Evolutionary conservation across 345 rosid genomes (phyloP).

Genomic region (Sisymbrium altissimum): DNA sequence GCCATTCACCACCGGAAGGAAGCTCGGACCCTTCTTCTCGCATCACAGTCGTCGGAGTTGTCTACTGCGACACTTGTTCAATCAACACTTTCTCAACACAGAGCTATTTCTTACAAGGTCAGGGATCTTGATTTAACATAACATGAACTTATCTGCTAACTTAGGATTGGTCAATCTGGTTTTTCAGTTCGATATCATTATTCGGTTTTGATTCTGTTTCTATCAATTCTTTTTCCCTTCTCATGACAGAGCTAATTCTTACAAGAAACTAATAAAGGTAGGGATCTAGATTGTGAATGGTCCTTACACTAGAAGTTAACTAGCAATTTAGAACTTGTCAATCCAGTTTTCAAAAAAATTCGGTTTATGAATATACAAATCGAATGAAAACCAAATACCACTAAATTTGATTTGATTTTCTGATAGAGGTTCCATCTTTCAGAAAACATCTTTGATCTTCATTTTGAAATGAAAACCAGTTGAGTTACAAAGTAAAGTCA

Average conservation of each 20-base stretch:
- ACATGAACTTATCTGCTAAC: background rate
- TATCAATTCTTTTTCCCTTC: conserved; percentile 25
- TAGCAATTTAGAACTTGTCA: background rate
- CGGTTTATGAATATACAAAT: too few relatives aligned
- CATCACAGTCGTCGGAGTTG: conserved; percentile 74
- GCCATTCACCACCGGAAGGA: conserved; percentile 20
- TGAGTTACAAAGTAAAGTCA: too few relatives aligned
- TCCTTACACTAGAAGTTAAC: background rate
- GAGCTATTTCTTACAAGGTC: conserved; percentile 91
- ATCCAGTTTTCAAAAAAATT: background rate
- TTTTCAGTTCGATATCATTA: background rate
- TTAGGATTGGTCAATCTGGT: background rate
- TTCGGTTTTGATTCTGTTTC: background rate
- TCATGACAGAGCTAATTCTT: conserved; percentile 27
- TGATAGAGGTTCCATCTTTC: too few relatives aligned
- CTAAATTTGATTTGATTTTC: too few relatives aligned
- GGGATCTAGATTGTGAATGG: too few relatives aligned
- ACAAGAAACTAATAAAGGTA: background rate
- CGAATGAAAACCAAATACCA: too few relatives aligned
- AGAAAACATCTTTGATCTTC: too few relatives aligned
- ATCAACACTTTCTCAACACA: conserved; percentile 62
- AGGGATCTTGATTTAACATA: background rate
- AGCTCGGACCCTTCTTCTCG: conserved; percentile 42
- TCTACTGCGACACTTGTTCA: conserved; percentile 72
- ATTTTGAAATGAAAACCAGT: too few relatives aligned